These are phyloP conservation scores for Yarrowia keelungensis DNA, from an alignment of 805 yeast genomes.

Conservation along the genomic window DNA sequence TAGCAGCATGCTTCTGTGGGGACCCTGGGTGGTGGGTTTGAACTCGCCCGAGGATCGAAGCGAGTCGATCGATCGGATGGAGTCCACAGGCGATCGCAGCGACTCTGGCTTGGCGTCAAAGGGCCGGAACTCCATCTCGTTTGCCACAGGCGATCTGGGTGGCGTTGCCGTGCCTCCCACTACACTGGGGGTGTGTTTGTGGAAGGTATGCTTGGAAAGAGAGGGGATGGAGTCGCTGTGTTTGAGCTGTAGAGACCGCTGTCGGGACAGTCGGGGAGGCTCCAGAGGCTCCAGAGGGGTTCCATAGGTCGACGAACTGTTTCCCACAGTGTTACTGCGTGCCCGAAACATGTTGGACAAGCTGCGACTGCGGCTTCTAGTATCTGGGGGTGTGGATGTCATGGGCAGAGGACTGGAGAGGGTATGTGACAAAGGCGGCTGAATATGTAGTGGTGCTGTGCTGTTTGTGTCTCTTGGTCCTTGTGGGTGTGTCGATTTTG, in stretches of 20 bases:
- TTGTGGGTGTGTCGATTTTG: too few relatives aligned
- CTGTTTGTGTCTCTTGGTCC: too few relatives aligned
- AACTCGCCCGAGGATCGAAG: conserved; percentile 19
- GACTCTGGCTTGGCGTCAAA: conserved; percentile 2
- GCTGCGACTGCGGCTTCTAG: conserved; percentile 34
- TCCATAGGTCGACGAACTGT: background rate
- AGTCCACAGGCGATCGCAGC: background rate
- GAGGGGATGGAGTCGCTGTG: conserved; percentile 25
- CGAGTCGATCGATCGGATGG: conserved; percentile 18
- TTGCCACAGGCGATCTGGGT: conserved; percentile 17
- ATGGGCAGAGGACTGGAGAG: background rate
- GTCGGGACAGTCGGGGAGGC: conserved; percentile 26
- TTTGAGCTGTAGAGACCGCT: conserved; percentile 28
- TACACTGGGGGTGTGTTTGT: background rate
- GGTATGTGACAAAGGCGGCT: too few relatives aligned
- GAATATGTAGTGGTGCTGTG: too few relatives aligned
- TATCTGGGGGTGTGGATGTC: conserved; percentile 25
- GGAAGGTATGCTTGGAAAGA: conserved; percentile 3
- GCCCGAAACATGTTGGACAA: conserved; percentile 35
- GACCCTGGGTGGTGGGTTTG: background rate
- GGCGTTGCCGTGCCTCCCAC: conserved; percentile 29
- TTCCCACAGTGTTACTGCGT: conserved; percentile 24
- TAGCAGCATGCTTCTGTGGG: conserved; percentile 24
- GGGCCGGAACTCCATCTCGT: conserved; percentile 9
- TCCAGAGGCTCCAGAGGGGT: conserved; percentile 4